Base-by-base conservation (phyloP, 1,139 yeast species). In the Hansenula sp. region DNA sequence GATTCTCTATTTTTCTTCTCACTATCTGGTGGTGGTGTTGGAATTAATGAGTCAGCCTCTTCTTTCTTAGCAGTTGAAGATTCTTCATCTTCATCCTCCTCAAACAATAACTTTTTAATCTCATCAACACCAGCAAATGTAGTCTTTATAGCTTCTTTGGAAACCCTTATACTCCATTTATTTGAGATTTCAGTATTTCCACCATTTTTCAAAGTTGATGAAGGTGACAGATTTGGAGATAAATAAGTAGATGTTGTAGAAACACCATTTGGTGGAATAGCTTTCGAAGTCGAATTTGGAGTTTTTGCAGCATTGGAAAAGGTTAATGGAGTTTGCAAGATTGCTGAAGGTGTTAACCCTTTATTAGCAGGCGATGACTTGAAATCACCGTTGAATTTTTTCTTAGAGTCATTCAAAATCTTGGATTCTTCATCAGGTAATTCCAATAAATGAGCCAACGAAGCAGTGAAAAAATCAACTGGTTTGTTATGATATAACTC, bases 271-370 rank as follows among this genome's bases (percentile, higher is more conserved):
- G 38, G 30, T 4, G 35, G 19, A 3, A 25, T 12, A 10, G 33
- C 21, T 43, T 50, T 54, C 5, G 57, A 32, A 3, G 54, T 10
- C 1, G 61, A 55, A 2, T 35, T 49, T 35, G 61, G 60, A 9
- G 60, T 57, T 42, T 50, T 54, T 2, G 49, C 47, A 13, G 48
- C 45, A 37, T 48, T 51, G 4, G 60, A 48, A 29, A 57, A 55
- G 0, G 58, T 53, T 43, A 55, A 38, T 3, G 61, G 61, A 1
- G 61, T 57, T 41, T 57, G 61, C 11, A 57, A 33, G n/a, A 57
- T 51, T 1, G 61, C 48, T 6, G 60, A 57, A 7, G 61, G 61
- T 1, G 61, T 57, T 31, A 57, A 38, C 3, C 56, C 53, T 43
- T 52, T 57, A 6, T 51, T 42, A 31, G 50, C 42, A 27, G 58